A percentile compares a stretch with the other conserved stretches of the same genome.
Evolutionary conservation across 129 eudicot genomes (phyloP).

Genomic region (Pittosporum tobira): DNA sequence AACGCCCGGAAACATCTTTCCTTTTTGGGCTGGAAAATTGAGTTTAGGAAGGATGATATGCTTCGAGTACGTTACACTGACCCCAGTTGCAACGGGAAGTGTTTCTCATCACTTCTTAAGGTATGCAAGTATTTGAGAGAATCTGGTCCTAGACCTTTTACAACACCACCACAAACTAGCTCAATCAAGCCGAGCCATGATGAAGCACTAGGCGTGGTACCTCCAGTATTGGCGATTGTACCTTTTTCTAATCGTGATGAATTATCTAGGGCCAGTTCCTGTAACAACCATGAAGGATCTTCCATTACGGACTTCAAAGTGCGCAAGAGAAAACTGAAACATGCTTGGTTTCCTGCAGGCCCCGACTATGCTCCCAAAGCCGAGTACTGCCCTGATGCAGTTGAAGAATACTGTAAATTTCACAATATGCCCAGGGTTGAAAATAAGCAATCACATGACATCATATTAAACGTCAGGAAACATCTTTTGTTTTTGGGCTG

Average conservation of each 20-base stretch:
- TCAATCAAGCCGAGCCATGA: slow-evolving; percentile 1
- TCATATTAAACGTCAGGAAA: slow-evolving; percentile 20
- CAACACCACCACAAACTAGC: background rate
- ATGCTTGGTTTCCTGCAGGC: slow-evolving; percentile 21
- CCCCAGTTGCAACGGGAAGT: slow-evolving; percentile 27
- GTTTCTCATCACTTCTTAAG: slow-evolving; percentile 3
- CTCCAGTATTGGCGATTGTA: slow-evolving; percentile 4
- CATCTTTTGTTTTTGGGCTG: slow-evolving; percentile 65
- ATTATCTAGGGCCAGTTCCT: slow-evolving; percentile 14
- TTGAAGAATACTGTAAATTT: slow-evolving; percentile 21
- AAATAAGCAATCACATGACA: background rate
- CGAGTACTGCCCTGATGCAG: slow-evolving; percentile 40
- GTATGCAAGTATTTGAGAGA: slow-evolving; percentile 4
- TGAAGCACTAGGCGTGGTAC: background rate
- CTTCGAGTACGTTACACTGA: slow-evolving; percentile 34
- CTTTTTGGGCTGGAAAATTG: slow-evolving; percentile 60
- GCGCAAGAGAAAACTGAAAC: slow-evolving; percentile 1
- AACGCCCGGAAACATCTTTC: slow-evolving; percentile 46
- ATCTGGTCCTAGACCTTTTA: no score
- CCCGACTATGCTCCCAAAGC: slow-evolving; percentile 23
- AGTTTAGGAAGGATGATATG: slow-evolving; percentile 6
- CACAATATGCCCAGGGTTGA: background rate
- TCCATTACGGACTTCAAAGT: slow-evolving; percentile 1
- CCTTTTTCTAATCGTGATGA: slow-evolving; percentile 18
- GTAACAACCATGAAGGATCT: slow-evolving; percentile 9